Base-by-base conservation (phyloP, 306 rosid species). In the Prunus mira region DNA sequence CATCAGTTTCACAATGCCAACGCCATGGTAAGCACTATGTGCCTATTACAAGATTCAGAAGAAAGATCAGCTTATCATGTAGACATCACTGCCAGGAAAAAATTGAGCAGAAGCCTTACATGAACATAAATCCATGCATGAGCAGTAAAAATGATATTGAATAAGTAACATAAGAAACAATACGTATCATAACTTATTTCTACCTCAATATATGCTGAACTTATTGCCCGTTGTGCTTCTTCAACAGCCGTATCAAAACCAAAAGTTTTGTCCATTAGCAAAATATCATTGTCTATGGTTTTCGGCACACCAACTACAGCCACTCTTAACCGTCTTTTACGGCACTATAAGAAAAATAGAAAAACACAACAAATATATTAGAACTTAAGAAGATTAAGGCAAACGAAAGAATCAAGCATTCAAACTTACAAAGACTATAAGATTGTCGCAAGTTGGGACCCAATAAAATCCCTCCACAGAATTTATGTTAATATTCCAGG, bases 181-280 rank as follows among this genome's bases (percentile, higher is more conserved):
- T 24, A 46, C 54, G 3, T 18, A 25, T 25, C 60, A 61, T 17
- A 60, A 61, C 19, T 41, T 19, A 19, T 38, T 74, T 32, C 56
- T 87, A 89, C 99, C 98, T 96, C 99, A 43, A 96, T 93, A 76
- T 92, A 96, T 66, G 99, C 97, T 70, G 99, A 96, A 86, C 92
- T 89, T 82, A 96, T 96, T 74, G 99, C 99, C 69, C 98, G 86
- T 69, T 96, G 99, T 72, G 97, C 97, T 87, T 92, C 99, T 88
- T 92, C 99, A 81, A 96, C 99, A 45, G 99, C 99, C 75, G 99
- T 92, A 87, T 96, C 99, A 45, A 96, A 96, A 72, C 99, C 99
- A 79, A 96, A 96, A 54, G 99, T 96, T 82, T 96, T 96, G 76
- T 96, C 99, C 97, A 96, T 92, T 90, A 96, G 77, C 81, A 91